Evolutionary conservation across 2,329 filamentous ascomycete species (phyloP).

Genomic region (Verticillium klebahnii): DNA sequence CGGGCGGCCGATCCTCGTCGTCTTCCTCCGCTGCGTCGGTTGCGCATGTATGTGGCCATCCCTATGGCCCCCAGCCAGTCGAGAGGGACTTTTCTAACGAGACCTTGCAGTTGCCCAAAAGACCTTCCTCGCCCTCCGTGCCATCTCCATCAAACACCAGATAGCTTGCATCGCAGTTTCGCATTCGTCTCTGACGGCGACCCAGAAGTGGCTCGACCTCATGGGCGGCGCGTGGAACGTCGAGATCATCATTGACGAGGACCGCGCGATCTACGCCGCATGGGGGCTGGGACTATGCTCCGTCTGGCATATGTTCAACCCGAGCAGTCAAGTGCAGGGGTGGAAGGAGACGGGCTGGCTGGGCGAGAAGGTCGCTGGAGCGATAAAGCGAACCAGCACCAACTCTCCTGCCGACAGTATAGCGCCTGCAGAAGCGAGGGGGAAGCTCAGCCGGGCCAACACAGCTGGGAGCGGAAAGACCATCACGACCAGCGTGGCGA

Average conservation of each 20-base stretch:
- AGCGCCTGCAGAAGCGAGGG: constrained; percentile 26
- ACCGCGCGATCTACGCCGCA: constrained; percentile 51
- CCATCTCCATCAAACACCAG: constrained; percentile 46
- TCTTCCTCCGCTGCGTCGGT: constrained; percentile 51
- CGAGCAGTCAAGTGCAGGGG: constrained; percentile 44
- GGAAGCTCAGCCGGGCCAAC: constrained; percentile 22
- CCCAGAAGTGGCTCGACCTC: constrained; percentile 51
- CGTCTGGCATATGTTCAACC: constrained; percentile 50
- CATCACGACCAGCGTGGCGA: constrained; percentile 6
- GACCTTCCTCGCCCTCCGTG: constrained; percentile 51
- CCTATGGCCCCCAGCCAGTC: neutral
- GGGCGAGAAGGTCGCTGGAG: constrained; percentile 43
- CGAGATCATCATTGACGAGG: constrained; percentile 50
- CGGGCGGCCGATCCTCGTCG: constrained; percentile 40
- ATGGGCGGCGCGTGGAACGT: constrained; percentile 55
- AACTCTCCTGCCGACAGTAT: neutral
- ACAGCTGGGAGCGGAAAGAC: constrained; percentile 3
- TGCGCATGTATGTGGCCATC: constrained; percentile 44
- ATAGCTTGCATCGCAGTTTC: constrained; percentile 55
- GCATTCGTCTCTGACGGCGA: constrained; percentile 52
- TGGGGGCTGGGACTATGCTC: constrained; percentile 52
- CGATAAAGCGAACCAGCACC: constrained; percentile 26
- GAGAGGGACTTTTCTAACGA: neutral
- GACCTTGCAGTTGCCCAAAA: constrained; percentile 44
- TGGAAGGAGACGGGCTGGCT: constrained; percentile 54